Evolutionary conservation across 441 rosid genomes (phyloP).

Genomic region (Biscutella laevigata): DNA sequence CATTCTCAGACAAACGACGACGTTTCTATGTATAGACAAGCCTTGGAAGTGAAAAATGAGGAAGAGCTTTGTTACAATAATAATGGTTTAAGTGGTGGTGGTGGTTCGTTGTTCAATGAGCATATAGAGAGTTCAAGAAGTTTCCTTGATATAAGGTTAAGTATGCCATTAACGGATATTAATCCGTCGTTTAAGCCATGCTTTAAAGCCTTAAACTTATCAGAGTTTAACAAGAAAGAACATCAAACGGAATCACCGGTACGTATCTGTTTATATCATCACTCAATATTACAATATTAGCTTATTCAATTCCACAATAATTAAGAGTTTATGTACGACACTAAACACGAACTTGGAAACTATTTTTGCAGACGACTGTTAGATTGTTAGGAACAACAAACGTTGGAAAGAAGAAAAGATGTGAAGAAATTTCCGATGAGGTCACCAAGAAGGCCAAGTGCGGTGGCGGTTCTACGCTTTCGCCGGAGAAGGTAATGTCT

Average conservation of each 20-base stretch:
- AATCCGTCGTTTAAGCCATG: conserved; percentile 36
- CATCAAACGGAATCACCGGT: conserved; percentile 35
- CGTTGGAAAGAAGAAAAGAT: conserved; percentile 58
- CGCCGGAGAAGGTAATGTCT: conserved; percentile 53
- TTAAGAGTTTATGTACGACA: not conserved
- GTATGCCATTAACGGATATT: conserved; percentile 37
- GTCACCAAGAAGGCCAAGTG: conserved; percentile 46
- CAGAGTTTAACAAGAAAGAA: conserved; percentile 48
- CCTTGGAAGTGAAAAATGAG: conserved; percentile 24
- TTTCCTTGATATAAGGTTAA: conserved; percentile 32
- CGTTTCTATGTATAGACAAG: conserved; percentile 32
- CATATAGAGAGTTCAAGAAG: conserved; percentile 28
- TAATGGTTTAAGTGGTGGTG: conserved; percentile 23
- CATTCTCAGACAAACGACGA: conserved; percentile 31
- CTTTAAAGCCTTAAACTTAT: conserved; percentile 37
- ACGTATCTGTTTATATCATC: conserved; percentile 18
- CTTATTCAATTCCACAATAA: not conserved
- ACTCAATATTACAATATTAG: no score
- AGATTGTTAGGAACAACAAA: conserved; percentile 37
- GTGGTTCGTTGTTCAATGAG: conserved; percentile 30
- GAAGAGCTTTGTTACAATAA: conserved; percentile 27
- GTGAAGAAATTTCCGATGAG: conserved; percentile 42
- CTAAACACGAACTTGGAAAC: not conserved
- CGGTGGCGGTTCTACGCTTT: conserved; percentile 34
- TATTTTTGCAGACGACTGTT: conserved; percentile 32